Evolutionary conservation across 106 monocot species (phyloP), one percentile per base, ranked within the genome.

Genomic region (Dendrobium nobile): DNA sequence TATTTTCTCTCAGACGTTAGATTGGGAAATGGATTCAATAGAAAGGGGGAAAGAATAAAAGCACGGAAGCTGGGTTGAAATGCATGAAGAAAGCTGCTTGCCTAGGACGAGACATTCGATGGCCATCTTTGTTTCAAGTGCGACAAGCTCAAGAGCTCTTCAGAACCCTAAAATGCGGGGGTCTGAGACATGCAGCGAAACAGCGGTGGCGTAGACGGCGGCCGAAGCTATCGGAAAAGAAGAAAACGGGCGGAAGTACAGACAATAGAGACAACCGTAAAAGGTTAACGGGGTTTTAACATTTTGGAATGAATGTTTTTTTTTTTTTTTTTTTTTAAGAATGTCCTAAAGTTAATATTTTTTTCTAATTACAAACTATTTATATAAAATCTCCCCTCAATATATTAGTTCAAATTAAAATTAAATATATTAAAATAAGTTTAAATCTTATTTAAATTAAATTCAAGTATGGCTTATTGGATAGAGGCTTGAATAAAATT

Each of bases 101-200:
- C 93, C 95, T 81, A 96, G 85, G 77, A 96, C 86, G 67, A 96
- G 87, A 78, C 96, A 96, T 68, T 96, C 93, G 79, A 96, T 93
- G 47, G 91, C 83, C 93, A 93, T 96, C 31, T 24, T 5, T 48
- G 45, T 48, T 76, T 47, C 27, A 76, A 26, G 76, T 5, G 48
- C 8, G 27, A 48, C 17, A 33, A 19, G 48, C 2, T 27, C 76
- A 13, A 10, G 24, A 41, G 73, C 17, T 73, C 42, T 42, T 42
- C 17, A 28, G 6, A 42, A 73, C 70, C 70, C 28, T 18, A 42
- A 28, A 42, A 41, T 20, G 74, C 4, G 4, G 18, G 8, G 8
- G 48, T 19, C 9, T 47, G 26, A 10, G 70, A 70, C 28, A 37
- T 37, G 67, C 70, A 2, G 26, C 45, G 47, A n/a, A 26, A 27